phyloP scores from a whole-genome alignment of 2,329 filamentous ascomycete genomes.

The Mollisia scopiformis region DNA sequence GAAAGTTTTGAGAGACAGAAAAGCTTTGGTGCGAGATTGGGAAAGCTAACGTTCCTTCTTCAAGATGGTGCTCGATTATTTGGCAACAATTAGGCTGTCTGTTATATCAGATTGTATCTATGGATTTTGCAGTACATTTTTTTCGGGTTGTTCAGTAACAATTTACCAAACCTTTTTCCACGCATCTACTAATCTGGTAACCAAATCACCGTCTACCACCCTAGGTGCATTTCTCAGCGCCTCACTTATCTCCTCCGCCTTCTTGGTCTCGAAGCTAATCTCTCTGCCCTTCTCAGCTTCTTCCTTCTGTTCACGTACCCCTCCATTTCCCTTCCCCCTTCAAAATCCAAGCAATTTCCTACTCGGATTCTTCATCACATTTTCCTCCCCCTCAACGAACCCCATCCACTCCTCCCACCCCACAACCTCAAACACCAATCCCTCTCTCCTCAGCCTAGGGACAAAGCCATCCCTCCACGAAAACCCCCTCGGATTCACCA shows the following conservation, averaged over 20 bases:
- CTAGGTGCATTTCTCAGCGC: not conserved
- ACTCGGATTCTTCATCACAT: conserved; percentile 46
- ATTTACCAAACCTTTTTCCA: conserved; percentile 9
- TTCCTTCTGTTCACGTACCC: not conserved
- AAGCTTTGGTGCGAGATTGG: not conserved
- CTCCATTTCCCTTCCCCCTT: not conserved
- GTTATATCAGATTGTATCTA: not conserved
- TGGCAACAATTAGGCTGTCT: not conserved
- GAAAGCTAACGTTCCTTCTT: not conserved
- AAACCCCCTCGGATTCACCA: conserved; percentile 51
- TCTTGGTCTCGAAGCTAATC: conserved; percentile 6
- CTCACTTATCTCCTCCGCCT: conserved; percentile 1
- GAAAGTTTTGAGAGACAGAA: not conserved
- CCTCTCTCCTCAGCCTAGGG: conserved; percentile 47
- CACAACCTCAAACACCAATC: conserved; percentile 48
- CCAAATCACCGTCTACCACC: conserved; percentile 7
- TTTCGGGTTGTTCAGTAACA: not conserved
- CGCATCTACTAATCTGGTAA: conserved; percentile 1
- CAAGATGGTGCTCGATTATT: not conserved
- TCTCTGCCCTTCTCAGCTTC: not conserved
- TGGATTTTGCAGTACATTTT: no score
- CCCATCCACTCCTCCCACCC: conserved; percentile 47
- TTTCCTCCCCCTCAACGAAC: conserved; percentile 46
- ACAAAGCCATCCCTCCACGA: conserved; percentile 54
- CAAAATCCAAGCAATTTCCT: conserved; percentile 55